Percentiles rank a stretch among this genome's conserved stretches.
phyloP scores from a whole-genome alignment of 176 grass and related monocot genomes.

The Carex kokanica region DNA sequence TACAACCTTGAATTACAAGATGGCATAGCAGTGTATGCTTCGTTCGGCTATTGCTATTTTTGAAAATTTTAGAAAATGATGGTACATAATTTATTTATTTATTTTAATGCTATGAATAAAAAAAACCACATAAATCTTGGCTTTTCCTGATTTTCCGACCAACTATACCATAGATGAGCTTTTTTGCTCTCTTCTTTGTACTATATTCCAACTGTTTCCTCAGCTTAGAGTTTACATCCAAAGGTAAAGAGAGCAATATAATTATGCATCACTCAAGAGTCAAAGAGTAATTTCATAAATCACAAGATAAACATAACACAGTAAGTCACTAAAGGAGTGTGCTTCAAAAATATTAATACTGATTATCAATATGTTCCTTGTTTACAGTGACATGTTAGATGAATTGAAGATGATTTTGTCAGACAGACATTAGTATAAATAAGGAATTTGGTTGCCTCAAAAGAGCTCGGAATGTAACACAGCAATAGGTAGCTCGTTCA shows the following conservation, averaged over 20 bases:
- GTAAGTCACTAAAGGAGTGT: neutral
- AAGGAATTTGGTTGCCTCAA: conserved; percentile 20
- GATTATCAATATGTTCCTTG: neutral
- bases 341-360: neutral
- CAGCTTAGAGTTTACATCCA: neutral
- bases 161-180: no score
- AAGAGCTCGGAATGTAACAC: neutral
- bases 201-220: neutral
- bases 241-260: neutral
- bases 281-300: neutral
- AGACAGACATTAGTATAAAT: neutral
- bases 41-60: no score
- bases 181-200: neutral
- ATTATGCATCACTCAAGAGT: neutral
- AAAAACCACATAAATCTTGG: no score
- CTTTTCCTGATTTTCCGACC: no score
- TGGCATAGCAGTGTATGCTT: no score
- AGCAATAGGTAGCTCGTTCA: neutral
- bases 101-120: no score
- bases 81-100: no score
- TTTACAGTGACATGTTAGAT: neutral
- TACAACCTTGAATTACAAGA: no score
- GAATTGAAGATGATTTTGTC: neutral
- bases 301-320: neutral
- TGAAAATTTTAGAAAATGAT: no score